Evolutionary conservation across 306 rosid genomes (phyloP), one percentile per base, ranked within the genome.

Genomic region (Prunus campanulata): DNA sequence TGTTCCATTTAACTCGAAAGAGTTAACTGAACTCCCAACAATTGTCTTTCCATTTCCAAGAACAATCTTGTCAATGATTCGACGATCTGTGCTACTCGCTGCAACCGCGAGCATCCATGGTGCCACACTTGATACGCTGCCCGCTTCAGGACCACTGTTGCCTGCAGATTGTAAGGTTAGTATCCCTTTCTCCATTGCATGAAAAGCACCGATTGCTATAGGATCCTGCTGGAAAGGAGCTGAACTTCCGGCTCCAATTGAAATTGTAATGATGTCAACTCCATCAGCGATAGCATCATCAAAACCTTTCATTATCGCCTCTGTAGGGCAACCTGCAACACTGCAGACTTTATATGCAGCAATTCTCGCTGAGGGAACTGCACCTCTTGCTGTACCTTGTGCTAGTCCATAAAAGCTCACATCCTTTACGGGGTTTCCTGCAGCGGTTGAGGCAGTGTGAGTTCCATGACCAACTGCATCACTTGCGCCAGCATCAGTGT

Each of bases 231-330:
- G 4, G 7, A 67, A 11, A 0, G 52, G 32, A 3, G 29, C 6
- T 11, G 51, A 8, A 12, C 1, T 7, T 12, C 8, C 25, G 27
- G 4, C 11, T 69, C 46, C 74, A 49, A 49, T 15, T 12, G 74
- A 69, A 49, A 69, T 10, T 25, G 74, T 49, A 24, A 69, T 25
- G 24, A 69, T 69, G 60, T 69, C 74, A 69, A 69, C 74, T 69
- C 60, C 74, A 27, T 69, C 73, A 1, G 73, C 73, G 8, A 69
- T 69, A 8, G 60, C 73, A 18, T 68, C 74, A 48, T 69, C 60
- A 69, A 69, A 69, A 14, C 60, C 74, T 25, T 42, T 46, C 60
- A 69, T 16, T 22, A 69, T 48, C 19, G 44, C 74, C 3, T 69
- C 59, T 8, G 44, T 3, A 24, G 44, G 1, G 74, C 74, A 69